A percentile compares a stretch with the other conserved stretches of the same genome.
Evolutionary conservation across 2,329 filamentous ascomycete genomes (phyloP).

Genomic region (Alternaria consortialis): DNA sequence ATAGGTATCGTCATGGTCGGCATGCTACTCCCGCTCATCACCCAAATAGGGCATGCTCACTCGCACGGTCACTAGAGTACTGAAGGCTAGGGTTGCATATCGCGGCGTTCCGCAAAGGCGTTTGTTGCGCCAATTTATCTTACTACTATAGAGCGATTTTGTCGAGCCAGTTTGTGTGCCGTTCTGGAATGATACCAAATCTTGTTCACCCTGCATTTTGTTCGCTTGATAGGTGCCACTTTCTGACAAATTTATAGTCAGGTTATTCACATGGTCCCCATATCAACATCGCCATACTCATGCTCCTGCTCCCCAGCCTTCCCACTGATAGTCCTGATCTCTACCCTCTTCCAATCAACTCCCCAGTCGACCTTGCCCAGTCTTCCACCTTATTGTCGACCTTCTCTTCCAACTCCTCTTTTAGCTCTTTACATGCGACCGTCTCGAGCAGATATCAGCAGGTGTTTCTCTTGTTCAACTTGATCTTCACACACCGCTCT

Average conservation of each 20-base stretch:
- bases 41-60: conserved; percentile 73
- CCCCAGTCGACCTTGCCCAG: not conserved
- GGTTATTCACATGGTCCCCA: not conserved
- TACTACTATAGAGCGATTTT: not conserved
- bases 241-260: not conserved
- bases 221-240: not conserved
- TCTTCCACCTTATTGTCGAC: not conserved
- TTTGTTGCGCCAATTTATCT: not conserved
- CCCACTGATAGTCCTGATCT: not conserved
- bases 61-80: conserved; percentile 60
- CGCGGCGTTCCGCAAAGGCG: conserved; percentile 17
- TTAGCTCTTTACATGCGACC: not conserved
- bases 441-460: not conserved
- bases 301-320: not conserved
- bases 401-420: not conserved
- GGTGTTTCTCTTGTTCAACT: not conserved
- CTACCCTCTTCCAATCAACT: not conserved
- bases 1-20: conserved; percentile 74
- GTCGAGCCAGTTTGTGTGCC: not conserved
- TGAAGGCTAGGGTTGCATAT: conserved; percentile 9
- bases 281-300: not conserved
- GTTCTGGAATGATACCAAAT: conserved; percentile 21
- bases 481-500: not conserved
- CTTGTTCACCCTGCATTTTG: not conserved
- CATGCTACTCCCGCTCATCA: conserved; percentile 80